Conservation (phyloP, 352 stramenopile genomes). For the Phytophthora cactorum region DNA sequence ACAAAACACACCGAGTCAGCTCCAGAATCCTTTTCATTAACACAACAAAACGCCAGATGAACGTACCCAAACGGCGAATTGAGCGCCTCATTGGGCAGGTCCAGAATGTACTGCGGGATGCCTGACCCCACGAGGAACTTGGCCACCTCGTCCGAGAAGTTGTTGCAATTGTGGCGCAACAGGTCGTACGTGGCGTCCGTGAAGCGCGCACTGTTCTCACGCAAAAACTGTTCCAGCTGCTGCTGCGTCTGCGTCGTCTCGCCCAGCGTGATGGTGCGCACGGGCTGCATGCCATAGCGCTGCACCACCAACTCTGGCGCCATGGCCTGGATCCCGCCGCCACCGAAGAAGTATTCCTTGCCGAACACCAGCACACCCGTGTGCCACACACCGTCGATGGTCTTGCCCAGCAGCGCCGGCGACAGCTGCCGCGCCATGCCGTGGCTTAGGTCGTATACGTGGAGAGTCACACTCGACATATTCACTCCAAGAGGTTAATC, state of each 20-base stretch:
- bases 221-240: slow-evolving; percentile 88
- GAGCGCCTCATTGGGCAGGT: slow-evolving; percentile 89
- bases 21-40: neutral
- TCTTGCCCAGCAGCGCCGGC: slow-evolving; percentile 89
- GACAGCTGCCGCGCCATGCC: slow-evolving; percentile 92
- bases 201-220: slow-evolving; percentile 82
- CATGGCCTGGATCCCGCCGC: slow-evolving; percentile 90
- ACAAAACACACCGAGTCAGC: slow-evolving; percentile 5
- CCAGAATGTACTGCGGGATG: slow-evolving; percentile 92
- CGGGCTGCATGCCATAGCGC: slow-evolving; percentile 88
- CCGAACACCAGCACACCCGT: slow-evolving; percentile 83
- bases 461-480: slow-evolving; percentile 76
- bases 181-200: slow-evolving; percentile 93
- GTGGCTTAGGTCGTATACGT: slow-evolving; percentile 96
- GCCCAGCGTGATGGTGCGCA: slow-evolving; percentile 83
- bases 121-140: slow-evolving; percentile 86
- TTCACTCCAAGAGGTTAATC: slow-evolving; percentile 12
- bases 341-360: slow-evolving; percentile 96
- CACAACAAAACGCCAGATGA: neutral
- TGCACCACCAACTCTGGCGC: slow-evolving; percentile 67
- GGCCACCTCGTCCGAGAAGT: slow-evolving; percentile 94
- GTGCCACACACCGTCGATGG: slow-evolving; percentile 95
- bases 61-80: slow-evolving; percentile 90
- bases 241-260: slow-evolving; percentile 70
- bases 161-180: slow-evolving; percentile 97